Base-by-base conservation (phyloP, 495 filamentous ascomycete genomes). In the Xylaria cubensis region DNA sequence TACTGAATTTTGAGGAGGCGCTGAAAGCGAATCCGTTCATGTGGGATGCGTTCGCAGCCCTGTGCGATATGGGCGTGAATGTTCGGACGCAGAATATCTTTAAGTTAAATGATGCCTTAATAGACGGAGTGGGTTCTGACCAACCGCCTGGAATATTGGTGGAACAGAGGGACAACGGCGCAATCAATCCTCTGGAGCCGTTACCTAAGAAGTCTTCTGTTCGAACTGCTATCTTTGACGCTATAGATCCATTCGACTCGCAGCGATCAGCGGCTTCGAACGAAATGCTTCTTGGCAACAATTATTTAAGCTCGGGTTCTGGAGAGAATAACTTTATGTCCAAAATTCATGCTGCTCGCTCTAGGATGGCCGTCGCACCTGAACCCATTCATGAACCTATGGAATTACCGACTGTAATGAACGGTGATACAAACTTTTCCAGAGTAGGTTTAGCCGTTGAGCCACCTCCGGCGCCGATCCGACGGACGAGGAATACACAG, bases 1-100 rank as follows among this genome's bases (percentile, higher is more conserved):
- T 94, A 13, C 87, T 92, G 62, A 92, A 88, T 77, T 98, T 94
- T 79, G 93, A 95, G 69, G 93, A 94, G 70, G 91, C 96, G 9
- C 83, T 98, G 64, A 97, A 94, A 80, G 78, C 91, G 48, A 98
- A 98, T 77, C 95, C 96, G 0, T 97, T 98, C 82, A 95, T 97
- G 89, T 98, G 97, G 96, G 96, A 99, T 84, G 97, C 97, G 0
- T 98, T 97, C 79, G 86, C 90, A 24, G 90, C 87, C n/a, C 83
- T 99, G 4, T 86, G 80, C 63, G 81, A 81, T 70, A 82, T 87
- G 94, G 94, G 93, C 9, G 89, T 92, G 50, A 88, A 89, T 73
- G 85, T 98, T 39, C 87, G 91, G 56, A 89, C 94, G 51, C 83
- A 90, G 24, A 97, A 95, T 76, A 92, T 98, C 71, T 99, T 95